These are phyloP conservation scores for Ambrosiella xylebori DNA, from an alignment of 2,329 filamentous ascomycete species.

Conservation along the genomic window DNA sequence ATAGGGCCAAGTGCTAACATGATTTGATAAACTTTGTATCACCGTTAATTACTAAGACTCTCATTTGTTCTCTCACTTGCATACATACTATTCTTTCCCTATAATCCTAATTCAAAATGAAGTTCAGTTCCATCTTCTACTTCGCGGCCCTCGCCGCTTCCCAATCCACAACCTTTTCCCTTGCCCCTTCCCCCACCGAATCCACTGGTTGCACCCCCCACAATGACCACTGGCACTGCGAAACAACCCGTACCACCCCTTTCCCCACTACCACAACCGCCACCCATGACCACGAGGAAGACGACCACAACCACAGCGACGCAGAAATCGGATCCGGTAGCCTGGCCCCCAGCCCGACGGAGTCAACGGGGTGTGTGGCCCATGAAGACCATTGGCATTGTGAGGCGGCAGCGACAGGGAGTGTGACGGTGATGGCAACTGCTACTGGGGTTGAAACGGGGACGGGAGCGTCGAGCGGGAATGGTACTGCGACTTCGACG, in stretches of 20 bases:
- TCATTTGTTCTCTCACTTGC: neutral
- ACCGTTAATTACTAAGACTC: neutral
- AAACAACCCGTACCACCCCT: constrained; percentile 5
- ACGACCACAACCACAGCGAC: constrained; percentile 10
- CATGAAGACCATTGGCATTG: constrained; percentile 25
- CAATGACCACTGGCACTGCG: constrained; percentile 21
- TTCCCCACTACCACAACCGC: neutral
- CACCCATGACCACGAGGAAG: neutral
- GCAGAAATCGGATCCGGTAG: constrained; percentile 13
- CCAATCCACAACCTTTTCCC: constrained; percentile 3
- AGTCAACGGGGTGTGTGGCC: constrained; percentile 21
- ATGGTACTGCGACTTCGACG: neutral
- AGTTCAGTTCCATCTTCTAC: constrained; percentile 4
- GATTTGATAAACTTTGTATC: neutral
- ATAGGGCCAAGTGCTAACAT: neutral
- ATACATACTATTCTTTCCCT: neutral
- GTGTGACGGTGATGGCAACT: neutral
- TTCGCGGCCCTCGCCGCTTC: constrained; percentile 9
- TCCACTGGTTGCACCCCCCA: constrained; percentile 21
- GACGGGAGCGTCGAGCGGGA: neutral
- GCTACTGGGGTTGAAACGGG: neutral
- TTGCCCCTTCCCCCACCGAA: constrained; percentile 19
- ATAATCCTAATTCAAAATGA: neutral
- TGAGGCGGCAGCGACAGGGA: constrained; percentile 13
- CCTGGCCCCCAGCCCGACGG: constrained; percentile 21